These are phyloP conservation scores for Nicotiana noctiflora DNA, from an alignment of 257 asterid genomes.

Conservation along the genomic window DNA sequence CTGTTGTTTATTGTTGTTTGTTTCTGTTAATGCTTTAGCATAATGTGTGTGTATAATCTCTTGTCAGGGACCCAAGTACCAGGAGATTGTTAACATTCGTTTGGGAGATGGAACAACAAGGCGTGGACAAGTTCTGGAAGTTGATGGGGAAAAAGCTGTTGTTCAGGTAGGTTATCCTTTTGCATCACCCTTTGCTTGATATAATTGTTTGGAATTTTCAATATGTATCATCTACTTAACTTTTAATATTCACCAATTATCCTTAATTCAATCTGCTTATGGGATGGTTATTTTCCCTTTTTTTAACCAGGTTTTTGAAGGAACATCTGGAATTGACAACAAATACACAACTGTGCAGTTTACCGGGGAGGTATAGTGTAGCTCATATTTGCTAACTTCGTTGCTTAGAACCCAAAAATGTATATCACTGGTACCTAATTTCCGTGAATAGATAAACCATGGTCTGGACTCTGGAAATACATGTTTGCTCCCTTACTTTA, in stretches of 20 bases:
- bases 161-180: conserved; percentile 57
- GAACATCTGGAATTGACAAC: conserved; percentile 97
- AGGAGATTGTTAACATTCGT: conserved; percentile 95
- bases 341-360: conserved; percentile 94
- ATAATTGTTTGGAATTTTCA: neutral
- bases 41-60: conserved; percentile 6
- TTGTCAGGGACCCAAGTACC: conserved; percentile 93
- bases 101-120: conserved; percentile 93
- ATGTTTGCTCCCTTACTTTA: neutral
- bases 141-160: conserved; percentile 97
- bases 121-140: conserved; percentile 98
- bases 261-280: neutral
- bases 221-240: neutral
- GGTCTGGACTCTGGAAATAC: neutral
- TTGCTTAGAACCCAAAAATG: neutral
- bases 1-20: neutral
- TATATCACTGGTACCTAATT: neutral
- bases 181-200: neutral
- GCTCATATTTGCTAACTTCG: neutral
- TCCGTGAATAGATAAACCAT: neutral
- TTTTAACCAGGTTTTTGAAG: conserved; percentile 76
- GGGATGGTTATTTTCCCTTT: neutral
- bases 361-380: conserved; percentile 77
- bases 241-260: conserved; percentile 2
- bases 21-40: neutral